Conservation (phyloP, 1,139 yeast species). For the Diutina rugosa region DNA sequence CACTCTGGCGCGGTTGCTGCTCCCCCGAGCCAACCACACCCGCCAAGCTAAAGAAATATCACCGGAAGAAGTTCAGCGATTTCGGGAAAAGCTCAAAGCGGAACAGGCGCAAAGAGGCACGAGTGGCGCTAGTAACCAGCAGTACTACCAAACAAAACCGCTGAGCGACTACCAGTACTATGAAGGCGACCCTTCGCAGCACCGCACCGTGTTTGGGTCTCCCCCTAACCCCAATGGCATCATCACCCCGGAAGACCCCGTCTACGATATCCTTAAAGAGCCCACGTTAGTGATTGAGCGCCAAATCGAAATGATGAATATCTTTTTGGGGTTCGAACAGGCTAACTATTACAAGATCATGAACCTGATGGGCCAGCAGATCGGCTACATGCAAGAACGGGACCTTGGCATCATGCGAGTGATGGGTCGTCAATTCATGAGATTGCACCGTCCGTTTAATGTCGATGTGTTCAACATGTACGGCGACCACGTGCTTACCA, state of each 20-base stretch:
- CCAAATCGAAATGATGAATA: conserved; percentile 76
- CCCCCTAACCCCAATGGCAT: conserved; percentile 31
- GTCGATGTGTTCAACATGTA: conserved; percentile 66
- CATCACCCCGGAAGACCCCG: conserved; percentile 41
- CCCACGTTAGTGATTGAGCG: conserved; percentile 84
- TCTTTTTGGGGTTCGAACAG: conserved; percentile 83
- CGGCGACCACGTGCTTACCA: conserved; percentile 59
- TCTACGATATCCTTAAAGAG: conserved; percentile 45
- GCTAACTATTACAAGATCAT: conserved; percentile 67
- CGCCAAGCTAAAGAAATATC: background rate
- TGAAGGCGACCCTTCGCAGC: background rate
- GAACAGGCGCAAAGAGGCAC: background rate
- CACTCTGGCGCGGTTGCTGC: background rate
- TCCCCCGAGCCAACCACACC: background rate
- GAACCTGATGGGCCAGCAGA: conserved; percentile 58
- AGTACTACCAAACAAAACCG: background rate
- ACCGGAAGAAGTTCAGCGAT: background rate
- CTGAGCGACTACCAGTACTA: background rate
- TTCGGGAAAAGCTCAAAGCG: background rate
- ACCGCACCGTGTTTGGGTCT: background rate
- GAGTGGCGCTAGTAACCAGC: background rate
- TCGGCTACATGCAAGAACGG: conserved; percentile 76
- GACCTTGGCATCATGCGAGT: conserved; percentile 60
- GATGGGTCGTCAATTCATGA: conserved; percentile 67
- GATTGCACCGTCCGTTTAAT: conserved; percentile 76